phyloP scores from a whole-genome alignment of 2,329 filamentous ascomycete genomes.

The Microsporum audouinii region DNA sequence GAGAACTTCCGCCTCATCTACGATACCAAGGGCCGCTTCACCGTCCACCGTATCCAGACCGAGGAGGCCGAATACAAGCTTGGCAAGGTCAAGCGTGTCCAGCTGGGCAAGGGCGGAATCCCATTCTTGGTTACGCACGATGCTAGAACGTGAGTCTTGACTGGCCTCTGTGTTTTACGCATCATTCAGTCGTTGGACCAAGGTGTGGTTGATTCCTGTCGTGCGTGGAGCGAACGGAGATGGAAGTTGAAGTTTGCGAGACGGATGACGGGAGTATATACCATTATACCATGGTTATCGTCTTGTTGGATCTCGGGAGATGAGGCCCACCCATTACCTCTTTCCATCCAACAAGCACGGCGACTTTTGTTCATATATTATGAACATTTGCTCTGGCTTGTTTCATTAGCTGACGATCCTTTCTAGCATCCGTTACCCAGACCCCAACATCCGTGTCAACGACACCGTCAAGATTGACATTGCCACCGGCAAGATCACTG shows the following conservation, averaged over 20 bases:
- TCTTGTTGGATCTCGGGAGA: constrained; percentile 21
- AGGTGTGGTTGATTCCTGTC: constrained; percentile 67
- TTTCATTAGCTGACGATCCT: constrained; percentile 27
- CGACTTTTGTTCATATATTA: constrained; percentile 6
- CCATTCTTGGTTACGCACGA: constrained; percentile 99
- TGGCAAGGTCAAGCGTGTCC: constrained; percentile 99
- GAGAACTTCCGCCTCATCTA: constrained; percentile 99
- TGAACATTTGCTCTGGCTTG: neutral
- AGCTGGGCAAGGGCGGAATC: constrained; percentile 98
- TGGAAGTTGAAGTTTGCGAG: neutral
- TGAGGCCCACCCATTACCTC: constrained; percentile 12
- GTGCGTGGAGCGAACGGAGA: constrained; percentile 1
- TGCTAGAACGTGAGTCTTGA: constrained; percentile 96
- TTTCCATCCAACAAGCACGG: constrained; percentile 3
- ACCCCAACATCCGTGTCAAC: constrained; percentile 98
- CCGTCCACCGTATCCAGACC: constrained; percentile 95
- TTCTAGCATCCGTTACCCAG: constrained; percentile 93
- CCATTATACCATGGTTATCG: constrained; percentile 11
- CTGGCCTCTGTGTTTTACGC: constrained; percentile 38
- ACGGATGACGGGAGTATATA: neutral
- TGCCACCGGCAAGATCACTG: constrained; percentile 89
- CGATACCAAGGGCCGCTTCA: constrained; percentile 99
- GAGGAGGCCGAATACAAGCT: constrained; percentile 99
- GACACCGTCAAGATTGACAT: constrained; percentile 99
- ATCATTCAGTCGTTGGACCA: constrained; percentile 99